These are phyloP conservation scores for Aplosporella prunicola DNA, from an alignment of 2,329 filamentous ascomycete genomes.

Conservation along the genomic window DNA sequence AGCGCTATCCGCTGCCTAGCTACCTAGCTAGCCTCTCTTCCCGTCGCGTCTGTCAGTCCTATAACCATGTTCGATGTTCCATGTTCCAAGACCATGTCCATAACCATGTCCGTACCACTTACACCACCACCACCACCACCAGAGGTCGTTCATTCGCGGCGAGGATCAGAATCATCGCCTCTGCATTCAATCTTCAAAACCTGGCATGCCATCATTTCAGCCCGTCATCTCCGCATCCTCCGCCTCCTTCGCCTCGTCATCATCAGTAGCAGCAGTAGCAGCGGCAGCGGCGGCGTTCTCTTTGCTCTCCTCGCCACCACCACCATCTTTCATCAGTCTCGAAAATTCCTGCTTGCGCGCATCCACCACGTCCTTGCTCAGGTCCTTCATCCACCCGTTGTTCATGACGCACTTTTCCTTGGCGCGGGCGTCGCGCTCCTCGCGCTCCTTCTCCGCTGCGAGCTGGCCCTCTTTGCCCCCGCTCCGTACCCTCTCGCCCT, in stretches of 20 bases:
- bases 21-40: background rate
- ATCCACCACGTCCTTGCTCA: constrained; percentile 39
- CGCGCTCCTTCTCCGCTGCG: constrained; percentile 25
- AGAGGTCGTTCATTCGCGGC: no score
- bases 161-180: no score
- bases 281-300: background rate
- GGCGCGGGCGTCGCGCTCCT: constrained; percentile 26
- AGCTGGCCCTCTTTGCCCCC: constrained; percentile 25
- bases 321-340: constrained; percentile 2
- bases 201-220: background rate
- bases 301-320: no score
- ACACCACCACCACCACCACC: background rate
- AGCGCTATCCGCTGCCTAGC: no score
- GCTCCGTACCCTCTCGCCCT: constrained; percentile 25
- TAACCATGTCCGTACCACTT: background rate
- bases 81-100: constrained; percentile 1
- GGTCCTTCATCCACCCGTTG: constrained; percentile 38
- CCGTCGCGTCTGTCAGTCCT: background rate
- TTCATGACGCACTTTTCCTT: constrained; percentile 36
- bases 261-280: background rate
- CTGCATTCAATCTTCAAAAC: no score
- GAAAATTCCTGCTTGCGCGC: constrained; percentile 28
- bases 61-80: constrained; percentile 1
- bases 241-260: background rate
- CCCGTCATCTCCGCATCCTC: constrained; percentile 6